Evolutionary conservation across 2,329 filamentous ascomycete species (phyloP), one percentile per base, ranked within the genome.

Genomic region (Sclerotinia nivalis): DNA sequence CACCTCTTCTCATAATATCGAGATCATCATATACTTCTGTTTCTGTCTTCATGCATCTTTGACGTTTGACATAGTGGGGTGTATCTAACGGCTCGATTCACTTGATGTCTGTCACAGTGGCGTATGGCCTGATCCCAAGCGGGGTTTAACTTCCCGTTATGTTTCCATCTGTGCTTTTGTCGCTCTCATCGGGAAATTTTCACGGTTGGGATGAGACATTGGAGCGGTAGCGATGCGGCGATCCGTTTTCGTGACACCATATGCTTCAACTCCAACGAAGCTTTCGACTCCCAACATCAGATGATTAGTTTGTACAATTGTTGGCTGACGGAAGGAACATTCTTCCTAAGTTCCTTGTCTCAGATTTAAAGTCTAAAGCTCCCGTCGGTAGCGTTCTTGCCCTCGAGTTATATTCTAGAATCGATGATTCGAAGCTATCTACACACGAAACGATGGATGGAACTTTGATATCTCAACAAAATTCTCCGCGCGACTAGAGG

Each of bases 131-230:
- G 56, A 50, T 68, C 66, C 56, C 47, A 40, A 68, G 66, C 54
- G 66, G 66, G 56, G 66, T 68, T 60, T 50, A 50, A 54, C 45
- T 62, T 62, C 56, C 45, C 58, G 13, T 68, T 62, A 40, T 31
- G 56, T 47, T 62, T 56, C 25, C 34, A 50, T 52, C n/a, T 68
- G 34, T 68, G 25, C 47, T 31, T 37, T 50, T 18, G 34, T 68
- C 58, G 25, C 66, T 50, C 56, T 22, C n/a, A 62, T 68, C 65
- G 55, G 66, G 45, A 60, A 62, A 62, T 43, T 62, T 61, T 54
- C 13, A 50, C 66, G 66, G 66, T 68, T 66, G 66, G 47, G 20
- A 62, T 68, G 66, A 68, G 66, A 68, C 66, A 68, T 68, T 68
- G 66, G 56, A 50, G 31, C 56, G 66, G 66, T 43, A 68, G 58